Conservation (phyloP, 2,329 filamentous ascomycete genomes). For the Pseudogymnoascus sp. region DNA sequence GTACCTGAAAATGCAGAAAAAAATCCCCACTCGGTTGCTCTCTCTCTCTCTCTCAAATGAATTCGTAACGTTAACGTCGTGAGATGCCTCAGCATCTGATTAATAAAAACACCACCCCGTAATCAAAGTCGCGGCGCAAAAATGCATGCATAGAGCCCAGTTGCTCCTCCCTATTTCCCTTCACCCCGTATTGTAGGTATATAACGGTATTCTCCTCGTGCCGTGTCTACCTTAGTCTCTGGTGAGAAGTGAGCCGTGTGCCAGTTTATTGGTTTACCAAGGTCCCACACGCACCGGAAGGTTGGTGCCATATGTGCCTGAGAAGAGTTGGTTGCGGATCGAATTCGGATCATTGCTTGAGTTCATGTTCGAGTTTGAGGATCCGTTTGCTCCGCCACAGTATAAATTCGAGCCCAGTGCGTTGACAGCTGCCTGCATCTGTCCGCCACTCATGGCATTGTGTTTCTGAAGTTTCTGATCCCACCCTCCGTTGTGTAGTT, state of each 20-base stretch:
- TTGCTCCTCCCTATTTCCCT: not conserved
- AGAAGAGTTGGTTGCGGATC: conserved; percentile 55
- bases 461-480: conserved; percentile 81
- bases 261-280: conserved; percentile 38
- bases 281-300: conserved; percentile 53
- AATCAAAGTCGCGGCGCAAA: not conserved
- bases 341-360: conserved; percentile 41
- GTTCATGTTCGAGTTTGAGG: conserved; percentile 16
- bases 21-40: conserved; percentile 4
- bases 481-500: conserved; percentile 84
- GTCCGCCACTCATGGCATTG: conserved; percentile 76
- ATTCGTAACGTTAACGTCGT: conserved; percentile 7
- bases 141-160: not conserved
- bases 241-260: not conserved
- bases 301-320: conserved; percentile 47
- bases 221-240: not conserved
- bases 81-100: conserved; percentile 1
- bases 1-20: not conserved
- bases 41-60: not conserved
- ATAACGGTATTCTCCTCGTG: not conserved
- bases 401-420: conserved; percentile 67
- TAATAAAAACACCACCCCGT: conserved; percentile 2
- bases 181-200: not conserved
- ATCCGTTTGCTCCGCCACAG: conserved; percentile 56
- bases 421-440: conserved; percentile 70